Conservation (phyloP, 176 grass and related monocot species). For the sorghum (Sorghum bicolor) region DNA sequence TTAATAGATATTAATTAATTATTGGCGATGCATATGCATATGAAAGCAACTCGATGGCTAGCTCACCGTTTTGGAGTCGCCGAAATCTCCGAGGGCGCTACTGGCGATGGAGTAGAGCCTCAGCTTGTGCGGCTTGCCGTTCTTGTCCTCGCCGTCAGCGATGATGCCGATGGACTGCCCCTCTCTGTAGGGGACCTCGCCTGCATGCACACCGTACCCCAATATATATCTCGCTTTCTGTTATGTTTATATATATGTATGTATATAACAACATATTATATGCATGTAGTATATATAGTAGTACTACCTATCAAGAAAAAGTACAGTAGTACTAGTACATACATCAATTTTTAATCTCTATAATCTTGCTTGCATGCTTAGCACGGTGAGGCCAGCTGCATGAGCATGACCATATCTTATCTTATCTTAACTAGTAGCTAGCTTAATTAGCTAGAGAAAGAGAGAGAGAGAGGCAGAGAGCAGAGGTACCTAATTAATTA, state of each 20-base stretch:
- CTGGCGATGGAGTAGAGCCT: constrained; percentile 93
- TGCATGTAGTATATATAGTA: too few relatives aligned
- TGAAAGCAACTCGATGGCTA: not conserved
- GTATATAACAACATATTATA: too few relatives aligned
- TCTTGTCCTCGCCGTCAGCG: constrained; percentile 82
- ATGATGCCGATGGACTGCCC: constrained; percentile 91
- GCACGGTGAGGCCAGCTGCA: not conserved
- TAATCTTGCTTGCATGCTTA: not conserved
- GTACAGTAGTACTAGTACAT: not conserved
- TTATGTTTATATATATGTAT: not conserved
- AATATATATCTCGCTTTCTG: too few relatives aligned
- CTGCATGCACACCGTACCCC: constrained; percentile 32
- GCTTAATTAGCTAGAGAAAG: too few relatives aligned
- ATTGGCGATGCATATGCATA: not conserved
- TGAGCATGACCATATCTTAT: not conserved
- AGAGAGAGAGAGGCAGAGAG: too few relatives aligned
- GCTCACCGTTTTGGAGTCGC: constrained; percentile 66
- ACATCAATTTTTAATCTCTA: not conserved
- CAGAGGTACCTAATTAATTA: too few relatives aligned
- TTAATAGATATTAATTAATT: too few relatives aligned
- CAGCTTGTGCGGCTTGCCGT: constrained; percentile 92
- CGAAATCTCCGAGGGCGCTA: constrained; percentile 88
- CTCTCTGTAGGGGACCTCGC: constrained; percentile 75
- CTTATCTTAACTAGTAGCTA: too few relatives aligned
- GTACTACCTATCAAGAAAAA: too few relatives aligned